phyloP scores from a whole-genome alignment of 495 filamentous ascomycete species.

The Pyrenula massariospora region DNA sequence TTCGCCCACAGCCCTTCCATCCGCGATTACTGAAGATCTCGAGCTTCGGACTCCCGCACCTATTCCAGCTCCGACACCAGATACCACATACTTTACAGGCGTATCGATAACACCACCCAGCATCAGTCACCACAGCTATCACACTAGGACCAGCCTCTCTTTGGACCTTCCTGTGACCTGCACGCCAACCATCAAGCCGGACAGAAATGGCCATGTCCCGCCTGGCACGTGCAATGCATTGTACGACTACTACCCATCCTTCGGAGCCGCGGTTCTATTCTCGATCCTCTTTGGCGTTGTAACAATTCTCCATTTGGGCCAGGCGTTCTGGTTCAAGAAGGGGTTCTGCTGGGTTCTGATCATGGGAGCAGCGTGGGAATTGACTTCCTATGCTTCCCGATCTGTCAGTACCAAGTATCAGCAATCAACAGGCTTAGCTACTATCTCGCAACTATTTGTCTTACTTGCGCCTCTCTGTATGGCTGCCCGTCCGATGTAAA shows the following conservation, averaged over 20 bases:
- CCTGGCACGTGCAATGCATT: slow-evolving; percentile 24
- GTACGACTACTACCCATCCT: slow-evolving; percentile 27
- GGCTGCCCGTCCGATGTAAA: no score
- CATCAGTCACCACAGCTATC: not conserved
- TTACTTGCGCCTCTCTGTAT: slow-evolving; percentile 10
- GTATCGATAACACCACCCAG: not conserved
- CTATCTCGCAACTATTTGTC: slow-evolving; percentile 7
- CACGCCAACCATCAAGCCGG: slow-evolving; percentile 19
- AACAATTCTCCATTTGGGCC: slow-evolving; percentile 11
- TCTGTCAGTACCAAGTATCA: slow-evolving; percentile 15
- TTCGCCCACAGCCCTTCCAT: not conserved
- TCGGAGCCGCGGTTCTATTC: slow-evolving; percentile 14
- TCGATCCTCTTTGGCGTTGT: slow-evolving; percentile 17
- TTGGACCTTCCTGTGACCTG: slow-evolving; percentile 8
- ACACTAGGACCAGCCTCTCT: not conserved
- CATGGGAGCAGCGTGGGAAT: slow-evolving; percentile 20
- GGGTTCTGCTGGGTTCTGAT: slow-evolving; percentile 31
- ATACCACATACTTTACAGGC: no score
- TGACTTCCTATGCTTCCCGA: slow-evolving; percentile 15
- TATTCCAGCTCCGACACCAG: not conserved
- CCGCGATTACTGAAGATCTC: not conserved
- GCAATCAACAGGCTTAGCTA: slow-evolving; percentile 5
- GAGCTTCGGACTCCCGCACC: not conserved
- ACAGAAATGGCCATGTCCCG: slow-evolving; percentile 28
- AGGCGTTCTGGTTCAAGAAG: slow-evolving; percentile 17